These are phyloP conservation scores for Macadamia integrifolia DNA, from an alignment of 164 flowering plant species.

Conservation along the genomic window DNA sequence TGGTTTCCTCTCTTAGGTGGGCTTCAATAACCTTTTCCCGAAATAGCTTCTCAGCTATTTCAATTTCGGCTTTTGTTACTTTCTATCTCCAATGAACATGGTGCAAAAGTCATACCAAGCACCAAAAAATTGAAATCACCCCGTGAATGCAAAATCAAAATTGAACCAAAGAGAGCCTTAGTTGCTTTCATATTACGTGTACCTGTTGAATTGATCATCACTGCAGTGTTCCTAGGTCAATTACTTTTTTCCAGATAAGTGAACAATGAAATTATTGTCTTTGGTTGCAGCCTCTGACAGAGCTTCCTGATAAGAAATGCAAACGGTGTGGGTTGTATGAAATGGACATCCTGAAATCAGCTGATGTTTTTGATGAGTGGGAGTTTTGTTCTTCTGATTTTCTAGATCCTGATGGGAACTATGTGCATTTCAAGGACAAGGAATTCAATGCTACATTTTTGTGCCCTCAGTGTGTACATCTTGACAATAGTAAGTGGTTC, in stretches of 20 bases:
- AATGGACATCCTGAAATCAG: constrained; percentile 43
- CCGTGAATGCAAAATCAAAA: too few relatives aligned
- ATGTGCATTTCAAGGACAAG: constrained; percentile 38
- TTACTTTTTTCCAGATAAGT: neutral
- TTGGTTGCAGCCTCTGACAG: constrained; percentile 68
- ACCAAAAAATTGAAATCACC: too few relatives aligned
- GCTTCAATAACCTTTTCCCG: too few relatives aligned
- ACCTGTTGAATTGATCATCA: neutral
- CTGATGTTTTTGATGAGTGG: constrained; percentile 89
- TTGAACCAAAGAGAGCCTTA: too few relatives aligned
- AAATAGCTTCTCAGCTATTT: too few relatives aligned
- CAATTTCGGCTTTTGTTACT: too few relatives aligned
- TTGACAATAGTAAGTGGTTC: constrained; percentile 32
- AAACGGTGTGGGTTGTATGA: constrained; percentile 93
- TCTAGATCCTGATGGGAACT: constrained; percentile 46
- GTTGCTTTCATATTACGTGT: too few relatives aligned
- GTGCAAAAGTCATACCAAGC: too few relatives aligned
- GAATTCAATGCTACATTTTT: constrained; percentile 75
- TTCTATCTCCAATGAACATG: too few relatives aligned
- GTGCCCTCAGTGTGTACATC: constrained; percentile 49
- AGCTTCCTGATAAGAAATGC: constrained; percentile 56
- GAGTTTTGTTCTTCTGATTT: constrained; percentile 85
- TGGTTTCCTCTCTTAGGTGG: too few relatives aligned
- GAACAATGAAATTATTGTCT: neutral
- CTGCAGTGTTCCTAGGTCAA: neutral